Evolutionary conservation across 176 grass and related monocot genomes (phyloP).

Genomic region (Tuctoria greenei): DNA sequence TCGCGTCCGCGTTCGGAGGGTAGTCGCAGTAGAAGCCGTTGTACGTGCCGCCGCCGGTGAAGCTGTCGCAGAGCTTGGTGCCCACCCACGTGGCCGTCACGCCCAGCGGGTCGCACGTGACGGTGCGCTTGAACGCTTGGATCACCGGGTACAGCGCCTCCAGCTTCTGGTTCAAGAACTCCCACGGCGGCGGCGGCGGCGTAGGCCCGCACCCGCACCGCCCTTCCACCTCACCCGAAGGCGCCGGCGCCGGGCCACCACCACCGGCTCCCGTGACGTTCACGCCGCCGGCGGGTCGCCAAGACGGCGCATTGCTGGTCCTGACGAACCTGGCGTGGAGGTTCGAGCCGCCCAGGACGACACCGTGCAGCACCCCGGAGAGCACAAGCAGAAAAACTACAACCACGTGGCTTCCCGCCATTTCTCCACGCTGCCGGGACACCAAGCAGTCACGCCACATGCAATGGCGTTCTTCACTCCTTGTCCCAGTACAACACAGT

Average conservation of each 20-base stretch:
- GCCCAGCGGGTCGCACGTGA: constrained; percentile 51
- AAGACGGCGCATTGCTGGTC: not conserved
- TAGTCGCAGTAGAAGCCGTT: constrained; percentile 71
- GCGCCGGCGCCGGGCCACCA: not conserved
- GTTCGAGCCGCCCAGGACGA: not conserved
- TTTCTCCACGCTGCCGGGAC: not conserved
- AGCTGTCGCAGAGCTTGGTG: constrained; percentile 36
- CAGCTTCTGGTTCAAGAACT: constrained; percentile 48
- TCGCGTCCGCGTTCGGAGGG: constrained; percentile 21
- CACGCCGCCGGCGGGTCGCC: not conserved
- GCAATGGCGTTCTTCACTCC: not conserved
- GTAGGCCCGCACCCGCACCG: constrained; percentile 25
- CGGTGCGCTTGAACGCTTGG: constrained; percentile 64
- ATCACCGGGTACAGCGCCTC: constrained; percentile 54
- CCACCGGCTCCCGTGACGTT: not conserved
- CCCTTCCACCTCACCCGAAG: not conserved
- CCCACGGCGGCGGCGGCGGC: constrained; percentile 2
- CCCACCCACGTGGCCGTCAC: constrained; percentile 57
- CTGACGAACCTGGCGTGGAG: not conserved
- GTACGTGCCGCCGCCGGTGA: constrained; percentile 24
- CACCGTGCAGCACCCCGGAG: not conserved
- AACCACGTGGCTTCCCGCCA: not conserved
- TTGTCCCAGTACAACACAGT: not conserved
- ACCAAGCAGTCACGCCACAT: not conserved
- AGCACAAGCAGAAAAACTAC: not conserved